Base-by-base conservation (phyloP, 805 yeast genomes). In the Lipomyces yamanashiensis region DNA sequence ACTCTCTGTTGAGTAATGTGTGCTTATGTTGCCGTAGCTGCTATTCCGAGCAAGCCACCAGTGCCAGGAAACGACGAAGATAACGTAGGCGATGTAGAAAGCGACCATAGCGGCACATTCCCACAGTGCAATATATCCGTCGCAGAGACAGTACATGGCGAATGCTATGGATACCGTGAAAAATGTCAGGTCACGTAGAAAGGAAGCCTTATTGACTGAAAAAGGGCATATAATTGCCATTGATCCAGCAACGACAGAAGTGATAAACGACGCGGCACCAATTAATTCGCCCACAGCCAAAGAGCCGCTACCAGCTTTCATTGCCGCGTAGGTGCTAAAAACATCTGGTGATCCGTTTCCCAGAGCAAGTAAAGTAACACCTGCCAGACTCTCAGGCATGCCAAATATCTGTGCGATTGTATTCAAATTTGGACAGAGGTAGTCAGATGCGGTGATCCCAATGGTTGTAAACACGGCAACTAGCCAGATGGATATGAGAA, bases 281-380 rank as follows among this genome's bases (percentile, higher is more conserved):
- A 92, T 76, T n/a, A 93, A 78, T 74, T 92, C 98, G 0, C 97
- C 95, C 7, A 93, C 76, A 0, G 98, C 98, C 72, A 93, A 78
- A 0, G 90, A 83, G 0, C 88, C 85, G 0, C 90, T 84, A n/a
- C 84, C 87, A 0, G 85, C 77, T 12, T 82, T 80, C 85, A 95
- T 83, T 2, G 98, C 96, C 54, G 87, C 86, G 73, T 86, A 90
- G 0, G 97, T 91, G 53, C 93, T 84, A 43, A 92, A 82, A 2
- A 93, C 85, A 74, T 93, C 99, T 0, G 98, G 97, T 0, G 96
- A 82, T 2, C 97, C 96, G 75, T 93, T 93, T 0, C 98, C 98
- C 64, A 93, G 81, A 0, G 98, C 96, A 58, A 95, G 78, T 23
- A 93, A 77, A 0, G 98, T 92, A 68, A 93, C 81, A 0, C 98